Evolutionary conservation across 1,284 basidiomycete species (phyloP), one percentile per base, ranked within the genome.

Genomic region (Porodaedalea pini): DNA sequence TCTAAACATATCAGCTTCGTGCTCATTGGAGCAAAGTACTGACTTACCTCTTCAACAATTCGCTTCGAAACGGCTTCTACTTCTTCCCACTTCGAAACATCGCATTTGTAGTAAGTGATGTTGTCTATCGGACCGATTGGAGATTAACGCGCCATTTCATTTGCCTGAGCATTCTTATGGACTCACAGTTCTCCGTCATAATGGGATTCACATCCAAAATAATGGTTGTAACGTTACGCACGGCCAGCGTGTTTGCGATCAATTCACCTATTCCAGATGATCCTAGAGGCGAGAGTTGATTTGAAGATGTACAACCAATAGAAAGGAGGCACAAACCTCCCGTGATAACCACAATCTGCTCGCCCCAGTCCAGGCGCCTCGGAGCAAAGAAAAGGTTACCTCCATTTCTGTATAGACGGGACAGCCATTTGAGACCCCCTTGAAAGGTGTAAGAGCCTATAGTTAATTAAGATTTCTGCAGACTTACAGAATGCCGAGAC

Each of bases 221-320:
- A 11, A 92, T 85, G 1, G 97, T 93, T 3, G 77, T 85, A 15
- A 92, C 89, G 60, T 88, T 89, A 43, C 88, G 82, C 48, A 85
- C 79, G 1, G 91, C 88, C 19, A 98, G 78, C 0, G 89, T 91
- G 62, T 90, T 86, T 3, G 92, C 92, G 6, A 97, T 78, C 2
- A 92, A 73, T 64, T 89, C 88, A 19, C 96, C 96, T 23, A 98
- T 79, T 3, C 95, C 96, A 13, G 90, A 92, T 2, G 92, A 78
- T 29, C 94, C 94, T 94, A 61, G 6, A 54, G 0, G 17, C 37
- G 8, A 47, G 29, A 32, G 58, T 54, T 60, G 62, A 36, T 7
- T 25, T 13, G 13, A 10, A 48, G 48, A 31, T n/a, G 45, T 25
- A 51, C 15, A 52, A 2, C 13, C 10, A 13, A 6, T 23, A 8